Base-by-base conservation (phyloP, 2,329 filamentous ascomycete species). In the Plectosphaerella cucumerina region DNA sequence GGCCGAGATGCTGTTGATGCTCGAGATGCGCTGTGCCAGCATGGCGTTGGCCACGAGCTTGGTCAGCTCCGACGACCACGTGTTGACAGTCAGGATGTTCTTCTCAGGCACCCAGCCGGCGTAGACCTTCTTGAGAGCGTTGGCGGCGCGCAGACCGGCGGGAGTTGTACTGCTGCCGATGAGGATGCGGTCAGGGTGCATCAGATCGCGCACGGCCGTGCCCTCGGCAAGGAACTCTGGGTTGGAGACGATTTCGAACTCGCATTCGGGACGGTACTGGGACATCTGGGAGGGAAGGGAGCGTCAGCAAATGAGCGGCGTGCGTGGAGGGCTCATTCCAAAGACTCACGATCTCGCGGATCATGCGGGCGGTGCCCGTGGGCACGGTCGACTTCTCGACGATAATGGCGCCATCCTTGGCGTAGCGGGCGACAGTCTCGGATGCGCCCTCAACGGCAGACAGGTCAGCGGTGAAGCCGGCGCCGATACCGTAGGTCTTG, bases 311-410 rank as follows among this genome's bases (percentile, higher is more conserved):
- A 39, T 10, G 3, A 9, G 17, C 35, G 14, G 14, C 6, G 4
- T 10, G n/a, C 9, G 12, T 5, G 14, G 35, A 18, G 14, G 11
- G 11, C 20, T 21, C 39, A 21, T 17, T 5, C 9, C 4, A 8
- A 34, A 31, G 26, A 64, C 75, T 67, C 69, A 90, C 83, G 57
- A 84, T 89, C 57, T 85, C 79, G 58, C 80, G 77, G 37, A 91
- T 82, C 31, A 84, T 78, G 58, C 89, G 78, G 2, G 87, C 86
- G 5, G 88, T 91, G 54, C 85, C 76, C 64, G 86, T 89, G 3
- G 89, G 89, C 22, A 92, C 89, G 0, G 89, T 93, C 50, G 83
- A 87, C 72, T 92, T 93, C 71, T 92, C 88, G 18, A 92, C 88
- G 47, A 93, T 82, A 50, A 92, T 88, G 50, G 86, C 82, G 45